These are phyloP conservation scores for Hymenoscyphus linearis DNA, from an alignment of 2,329 filamentous ascomycete genomes.

Conservation along the genomic window DNA sequence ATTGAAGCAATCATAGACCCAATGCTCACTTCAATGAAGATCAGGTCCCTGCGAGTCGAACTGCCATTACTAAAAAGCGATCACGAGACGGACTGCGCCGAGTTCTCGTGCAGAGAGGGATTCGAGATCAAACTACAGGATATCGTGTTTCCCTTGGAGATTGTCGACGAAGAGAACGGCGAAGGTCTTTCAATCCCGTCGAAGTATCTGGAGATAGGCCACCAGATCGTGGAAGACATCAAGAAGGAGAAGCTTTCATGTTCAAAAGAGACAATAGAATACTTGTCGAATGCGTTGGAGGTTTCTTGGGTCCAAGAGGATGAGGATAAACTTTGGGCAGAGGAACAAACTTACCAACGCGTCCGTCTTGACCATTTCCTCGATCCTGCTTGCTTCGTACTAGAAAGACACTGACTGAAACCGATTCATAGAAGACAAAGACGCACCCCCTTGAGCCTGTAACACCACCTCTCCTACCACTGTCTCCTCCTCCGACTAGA, in stretches of 20 bases:
- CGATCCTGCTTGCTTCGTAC: neutral
- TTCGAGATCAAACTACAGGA: constrained; percentile 26
- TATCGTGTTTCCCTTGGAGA: constrained; percentile 28
- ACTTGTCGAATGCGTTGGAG: constrained; percentile 18
- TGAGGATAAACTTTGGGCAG: constrained; percentile 19
- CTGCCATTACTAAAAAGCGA: constrained; percentile 27
- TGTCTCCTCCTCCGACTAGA: constrained; percentile 8
- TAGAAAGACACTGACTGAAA: neutral
- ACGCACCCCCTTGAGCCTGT: constrained; percentile 19
- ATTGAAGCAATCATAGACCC: constrained; percentile 12
- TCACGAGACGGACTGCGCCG: constrained; percentile 24
- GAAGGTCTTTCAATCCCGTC: constrained; percentile 25
- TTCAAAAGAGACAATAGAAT: constrained; percentile 23
- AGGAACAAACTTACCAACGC: constrained; percentile 20
- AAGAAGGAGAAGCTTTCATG: constrained; percentile 27
- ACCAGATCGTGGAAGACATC: constrained; percentile 18
- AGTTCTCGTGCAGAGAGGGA: constrained; percentile 23
- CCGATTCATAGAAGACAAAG: constrained; percentile 14
- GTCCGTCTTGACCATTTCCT: constrained; percentile 14
- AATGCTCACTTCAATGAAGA: constrained; percentile 6
- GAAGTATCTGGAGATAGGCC: constrained; percentile 15
- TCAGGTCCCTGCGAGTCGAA: constrained; percentile 21
- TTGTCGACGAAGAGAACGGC: constrained; percentile 23
- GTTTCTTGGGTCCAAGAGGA: constrained; percentile 21
- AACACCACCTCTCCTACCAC: constrained; percentile 30